These are phyloP conservation scores for Triticum turgidum DNA, from an alignment of 176 grass and related monocot genomes.

Conservation along the genomic window DNA sequence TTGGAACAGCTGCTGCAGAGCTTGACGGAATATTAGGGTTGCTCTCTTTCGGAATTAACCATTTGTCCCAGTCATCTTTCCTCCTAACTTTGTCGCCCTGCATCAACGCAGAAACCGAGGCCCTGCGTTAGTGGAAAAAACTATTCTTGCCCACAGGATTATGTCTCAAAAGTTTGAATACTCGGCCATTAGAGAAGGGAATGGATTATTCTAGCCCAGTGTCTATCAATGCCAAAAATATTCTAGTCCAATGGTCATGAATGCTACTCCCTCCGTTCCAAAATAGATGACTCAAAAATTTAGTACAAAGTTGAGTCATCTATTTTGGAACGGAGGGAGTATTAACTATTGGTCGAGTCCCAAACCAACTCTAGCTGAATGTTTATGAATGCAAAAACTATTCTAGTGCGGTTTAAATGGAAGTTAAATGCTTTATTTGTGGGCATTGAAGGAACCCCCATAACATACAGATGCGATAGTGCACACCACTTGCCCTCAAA, in stretches of 20 bases:
- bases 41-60: conserved; percentile 42
- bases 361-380: too few relatives aligned
- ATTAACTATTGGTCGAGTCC: too few relatives aligned
- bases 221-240: neutral
- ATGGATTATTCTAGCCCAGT: neutral
- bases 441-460: neutral
- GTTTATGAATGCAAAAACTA: neutral
- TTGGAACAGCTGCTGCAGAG: conserved; percentile 14
- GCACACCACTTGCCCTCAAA: neutral
- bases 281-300: too few relatives aligned
- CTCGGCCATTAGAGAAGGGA: neutral
- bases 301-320: too few relatives aligned
- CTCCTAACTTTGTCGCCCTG: conserved; percentile 58
- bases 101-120: conserved; percentile 8
- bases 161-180: neutral
- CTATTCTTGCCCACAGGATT: too few relatives aligned
- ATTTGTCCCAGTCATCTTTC: conserved; percentile 54
- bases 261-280: too few relatives aligned
- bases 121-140: neutral
- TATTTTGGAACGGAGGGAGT: too few relatives aligned
- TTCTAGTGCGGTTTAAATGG: neutral
- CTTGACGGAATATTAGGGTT: conserved; percentile 24
- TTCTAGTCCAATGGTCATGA: neutral
- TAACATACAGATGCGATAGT: neutral
- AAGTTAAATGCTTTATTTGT: neutral